Percentiles rank a stretch among this genome's conserved stretches.
Evolutionary conservation across 2,329 filamentous ascomycete species (phyloP).

Genomic region (Lojkania enalia): DNA sequence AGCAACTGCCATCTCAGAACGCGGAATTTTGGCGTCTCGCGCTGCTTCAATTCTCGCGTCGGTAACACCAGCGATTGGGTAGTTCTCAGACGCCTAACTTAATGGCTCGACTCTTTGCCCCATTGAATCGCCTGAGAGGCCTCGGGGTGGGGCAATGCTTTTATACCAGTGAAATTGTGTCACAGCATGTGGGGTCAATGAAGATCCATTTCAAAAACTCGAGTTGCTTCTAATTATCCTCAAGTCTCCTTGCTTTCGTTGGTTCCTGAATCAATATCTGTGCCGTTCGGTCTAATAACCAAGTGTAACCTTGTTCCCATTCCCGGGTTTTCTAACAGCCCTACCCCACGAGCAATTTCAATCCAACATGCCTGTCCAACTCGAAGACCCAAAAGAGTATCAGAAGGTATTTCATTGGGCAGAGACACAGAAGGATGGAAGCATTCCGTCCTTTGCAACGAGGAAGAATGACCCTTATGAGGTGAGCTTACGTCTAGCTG

Average conservation of each 20-base stretch:
- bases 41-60: constrained; percentile 3
- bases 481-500: constrained; percentile 33
- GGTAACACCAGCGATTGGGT: constrained; percentile 23
- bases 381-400: constrained; percentile 43
- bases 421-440: constrained; percentile 61
- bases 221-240: constrained; percentile 2
- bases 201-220: constrained; percentile 5
- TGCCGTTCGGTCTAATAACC: background rate
- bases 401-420: constrained; percentile 55
- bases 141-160: too few relatives aligned
- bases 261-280: constrained; percentile 1
- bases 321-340: constrained; percentile 1
- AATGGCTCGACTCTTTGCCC: too few relatives aligned
- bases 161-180: too few relatives aligned
- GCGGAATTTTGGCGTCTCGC: constrained; percentile 11
- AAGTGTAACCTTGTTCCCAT: background rate
- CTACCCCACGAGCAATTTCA: constrained; percentile 3
- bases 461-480: constrained; percentile 60
- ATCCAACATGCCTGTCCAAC: constrained; percentile 26
- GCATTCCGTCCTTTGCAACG: constrained; percentile 58
- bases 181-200: constrained; percentile 14
- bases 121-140: too few relatives aligned
- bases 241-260: constrained; percentile 4
- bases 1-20: constrained; percentile 8
- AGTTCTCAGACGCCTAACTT: background rate